Conservation (phyloP, 306 rosid species). For the Canavalia gladiata region DNA sequence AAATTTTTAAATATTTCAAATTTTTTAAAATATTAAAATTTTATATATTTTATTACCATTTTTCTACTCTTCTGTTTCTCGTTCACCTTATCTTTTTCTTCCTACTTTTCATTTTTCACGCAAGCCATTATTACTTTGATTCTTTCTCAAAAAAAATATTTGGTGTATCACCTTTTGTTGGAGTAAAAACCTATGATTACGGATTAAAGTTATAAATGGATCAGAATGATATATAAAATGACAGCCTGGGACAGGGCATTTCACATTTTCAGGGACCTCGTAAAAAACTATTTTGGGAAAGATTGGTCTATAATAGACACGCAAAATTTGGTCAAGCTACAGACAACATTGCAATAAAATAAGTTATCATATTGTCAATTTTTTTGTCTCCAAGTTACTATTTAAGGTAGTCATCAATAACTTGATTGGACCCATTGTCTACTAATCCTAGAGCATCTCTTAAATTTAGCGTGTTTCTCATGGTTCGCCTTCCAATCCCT, state of each 20-base stretch:
- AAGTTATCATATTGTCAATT: constrained; percentile 32
- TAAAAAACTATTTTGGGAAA: neutral
- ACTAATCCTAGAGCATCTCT: constrained; percentile 60
- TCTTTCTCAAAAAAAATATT: no score
- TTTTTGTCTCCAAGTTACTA: constrained; percentile 36
- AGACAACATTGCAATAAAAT: constrained; percentile 32
- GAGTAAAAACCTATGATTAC: no score
- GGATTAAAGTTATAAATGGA: no score
- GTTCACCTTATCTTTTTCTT: no score
- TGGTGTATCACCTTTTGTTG: no score
- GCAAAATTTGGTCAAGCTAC: constrained; percentile 43
- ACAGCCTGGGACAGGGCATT: neutral
- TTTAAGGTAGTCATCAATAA: constrained; percentile 51
- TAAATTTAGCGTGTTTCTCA: constrained; percentile 63
- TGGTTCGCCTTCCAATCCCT: constrained; percentile 70
- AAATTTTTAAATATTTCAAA: no score
- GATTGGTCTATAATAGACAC: constrained; percentile 19
- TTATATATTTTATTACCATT: no score
- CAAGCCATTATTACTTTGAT: no score
- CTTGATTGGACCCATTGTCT: constrained; percentile 54
- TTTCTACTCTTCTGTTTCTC: no score
- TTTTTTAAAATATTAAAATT: no score
- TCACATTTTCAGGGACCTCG: constrained; percentile 17
- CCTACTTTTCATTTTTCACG: no score
- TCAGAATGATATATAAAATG: no score